Conservation (phyloP, 371 early-diverging fungal species). For the Actinomucor elegans region DNA sequence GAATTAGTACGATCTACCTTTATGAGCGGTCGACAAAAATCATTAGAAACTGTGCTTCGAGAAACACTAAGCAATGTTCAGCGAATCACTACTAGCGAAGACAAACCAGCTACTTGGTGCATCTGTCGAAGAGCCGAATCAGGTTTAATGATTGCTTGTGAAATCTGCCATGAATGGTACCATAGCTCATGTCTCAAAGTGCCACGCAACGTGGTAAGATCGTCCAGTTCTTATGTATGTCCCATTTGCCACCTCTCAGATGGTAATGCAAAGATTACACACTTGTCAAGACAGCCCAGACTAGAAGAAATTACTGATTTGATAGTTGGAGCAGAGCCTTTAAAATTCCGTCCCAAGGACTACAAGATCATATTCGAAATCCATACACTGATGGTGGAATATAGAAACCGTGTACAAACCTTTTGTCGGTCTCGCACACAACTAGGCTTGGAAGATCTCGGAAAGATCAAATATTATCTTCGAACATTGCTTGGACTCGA, state of each 20-base stretch:
- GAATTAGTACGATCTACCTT: constrained; percentile 9
- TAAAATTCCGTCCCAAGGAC: constrained; percentile 60
- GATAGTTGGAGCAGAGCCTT: constrained; percentile 38
- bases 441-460: constrained; percentile 34
- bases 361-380: constrained; percentile 53
- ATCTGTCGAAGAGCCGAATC: constrained; percentile 61
- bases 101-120: constrained; percentile 44
- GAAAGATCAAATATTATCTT: constrained; percentile 41
- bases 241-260: constrained; percentile 55
- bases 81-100: constrained; percentile 1
- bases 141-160: constrained; percentile 80
- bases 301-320: constrained; percentile 46
- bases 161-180: constrained; percentile 80
- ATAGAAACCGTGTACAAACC: constrained; percentile 31
- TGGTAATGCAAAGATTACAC: constrained; percentile 1
- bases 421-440: constrained; percentile 45
- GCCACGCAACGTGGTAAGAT: constrained; percentile 57
- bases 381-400: constrained; percentile 33
- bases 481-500: constrained; percentile 63
- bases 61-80: constrained; percentile 15
- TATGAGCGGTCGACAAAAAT: constrained; percentile 20
- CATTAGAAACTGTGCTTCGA: constrained; percentile 4
- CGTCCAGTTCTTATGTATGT: constrained; percentile 62
- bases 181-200: constrained; percentile 71
- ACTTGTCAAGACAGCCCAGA: constrained; percentile 35